phyloP scores from a whole-genome alignment of 2,329 filamentous ascomycete species.

The Colletotrichum lupini region DNA sequence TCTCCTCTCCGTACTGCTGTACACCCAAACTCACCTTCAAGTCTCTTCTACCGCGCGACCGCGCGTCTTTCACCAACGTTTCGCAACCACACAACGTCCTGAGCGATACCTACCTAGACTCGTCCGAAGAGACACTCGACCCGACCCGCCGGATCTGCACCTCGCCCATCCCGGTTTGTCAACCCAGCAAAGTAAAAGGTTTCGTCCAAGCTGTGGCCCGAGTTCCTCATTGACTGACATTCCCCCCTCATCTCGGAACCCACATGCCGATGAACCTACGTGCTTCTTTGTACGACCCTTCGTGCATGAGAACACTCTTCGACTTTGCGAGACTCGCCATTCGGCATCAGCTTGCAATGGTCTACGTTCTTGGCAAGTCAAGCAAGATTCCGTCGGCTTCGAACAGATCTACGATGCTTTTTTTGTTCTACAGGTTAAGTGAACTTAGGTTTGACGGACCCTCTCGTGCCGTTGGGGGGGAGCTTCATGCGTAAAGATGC shows the following conservation, averaged over 20 bases:
- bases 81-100: constrained; percentile 11
- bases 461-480: neutral
- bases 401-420: neutral
- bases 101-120: constrained; percentile 17
- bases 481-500: constrained; percentile 3
- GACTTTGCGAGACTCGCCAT: neutral
- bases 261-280: constrained; percentile 27
- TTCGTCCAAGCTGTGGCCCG: constrained; percentile 14
- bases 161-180: constrained; percentile 13
- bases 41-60: neutral
- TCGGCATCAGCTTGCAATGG: neutral
- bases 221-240: constrained; percentile 31
- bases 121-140: constrained; percentile 36
- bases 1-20: neutral
- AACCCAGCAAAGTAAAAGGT: neutral
- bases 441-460: neutral
- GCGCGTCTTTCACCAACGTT: constrained; percentile 5
- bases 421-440: neutral
- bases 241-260: neutral
- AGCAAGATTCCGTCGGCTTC: neutral
- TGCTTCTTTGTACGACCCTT: constrained; percentile 19
- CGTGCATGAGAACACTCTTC: neutral
- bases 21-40: neutral
- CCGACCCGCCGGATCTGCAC: constrained; percentile 39
- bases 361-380: neutral